Base-by-base conservation (phyloP, 345 rosid species). In the Gossypium mustelinum region DNA sequence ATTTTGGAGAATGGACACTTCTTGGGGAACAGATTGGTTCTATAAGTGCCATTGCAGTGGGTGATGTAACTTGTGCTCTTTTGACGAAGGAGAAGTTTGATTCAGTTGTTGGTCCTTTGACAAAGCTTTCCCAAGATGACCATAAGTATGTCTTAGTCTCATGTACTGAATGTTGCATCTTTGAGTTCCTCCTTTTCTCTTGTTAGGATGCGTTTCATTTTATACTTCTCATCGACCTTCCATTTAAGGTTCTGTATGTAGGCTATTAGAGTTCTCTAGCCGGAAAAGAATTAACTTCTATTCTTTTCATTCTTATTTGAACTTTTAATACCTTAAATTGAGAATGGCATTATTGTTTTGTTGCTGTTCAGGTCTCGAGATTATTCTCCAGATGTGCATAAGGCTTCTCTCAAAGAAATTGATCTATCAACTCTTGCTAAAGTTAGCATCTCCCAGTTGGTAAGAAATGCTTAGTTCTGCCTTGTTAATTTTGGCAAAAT, bases 1-100 rank as follows among this genome's bases (percentile, higher is more conserved):
- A 91, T 86, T 95, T 95, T 80, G 96, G 99, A 74, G 99, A 95
- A 83, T 95, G 99, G 99, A 81, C 86, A 64, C 93, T 95, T 77
- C 92, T 95, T 48, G 98, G 96, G 11, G 94, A 95, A 83, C 65
- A 73, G 45, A 74, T 81, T 61, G 88, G 89, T 73, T 81, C 94
- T 24, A 44, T 93, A 74, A 90, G 84, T 75, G 99, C 89, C 62
- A 88, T 91, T 61, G 98, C 99, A 45, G 82, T 89, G 72, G 97
- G 92, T 45, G 88, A 91, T 75, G 94, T 92, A 78, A 80, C 83
- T 7, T 95, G 99, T 84, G 83, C 92, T 70, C 57, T 95, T 75
- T 84, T 95, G 80, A 87, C 91, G 9, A 95, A 91, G 88, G 98
- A 93, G 79, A 91, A 91, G 65, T 89, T 93, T 56, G 96, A 90